Evolutionary conservation across 164 flowering plant species (phyloP).

Genomic region (Liquidambar formosana): DNA sequence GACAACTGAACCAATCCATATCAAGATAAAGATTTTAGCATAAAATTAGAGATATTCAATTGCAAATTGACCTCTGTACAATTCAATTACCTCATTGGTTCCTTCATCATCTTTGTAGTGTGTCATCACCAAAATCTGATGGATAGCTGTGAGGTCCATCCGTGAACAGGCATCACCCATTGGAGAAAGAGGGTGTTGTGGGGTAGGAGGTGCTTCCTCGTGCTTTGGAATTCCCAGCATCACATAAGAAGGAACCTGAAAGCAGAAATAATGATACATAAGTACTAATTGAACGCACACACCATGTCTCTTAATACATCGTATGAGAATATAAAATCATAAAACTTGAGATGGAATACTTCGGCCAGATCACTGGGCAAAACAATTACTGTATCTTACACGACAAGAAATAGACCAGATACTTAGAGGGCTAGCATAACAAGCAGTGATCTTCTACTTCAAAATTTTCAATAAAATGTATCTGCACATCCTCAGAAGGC

Average conservation of each 20-base stretch:
- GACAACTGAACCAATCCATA: constrained; percentile 56
- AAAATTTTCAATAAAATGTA: too few species aligned
- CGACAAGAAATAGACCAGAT: neutral
- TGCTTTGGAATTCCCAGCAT: constrained; percentile 87
- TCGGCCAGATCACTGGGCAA: neutral
- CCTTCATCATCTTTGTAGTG: constrained; percentile 98
- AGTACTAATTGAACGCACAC: neutral
- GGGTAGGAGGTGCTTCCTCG: constrained; percentile 81
- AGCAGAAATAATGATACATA: neutral
- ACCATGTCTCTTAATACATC: neutral
- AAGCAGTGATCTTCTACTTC: neutral
- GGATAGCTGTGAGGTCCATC: constrained; percentile 96
- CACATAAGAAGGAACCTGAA: constrained; percentile 82
- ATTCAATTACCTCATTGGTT: constrained; percentile 78
- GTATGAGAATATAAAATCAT: neutral
- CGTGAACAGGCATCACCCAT: constrained; percentile 97
- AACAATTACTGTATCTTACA: neutral
- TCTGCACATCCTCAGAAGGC: too few species aligned
- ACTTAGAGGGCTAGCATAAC: neutral
- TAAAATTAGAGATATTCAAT: neutral
- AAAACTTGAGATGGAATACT: neutral
- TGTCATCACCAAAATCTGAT: constrained; percentile 76
- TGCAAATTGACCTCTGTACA: neutral
- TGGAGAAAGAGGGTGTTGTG: constrained; percentile 80
- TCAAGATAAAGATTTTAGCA: constrained; percentile 4